These are phyloP conservation scores for Diplocarpon mali DNA, from an alignment of 2,329 filamentous ascomycete genomes.

Conservation along the genomic window DNA sequence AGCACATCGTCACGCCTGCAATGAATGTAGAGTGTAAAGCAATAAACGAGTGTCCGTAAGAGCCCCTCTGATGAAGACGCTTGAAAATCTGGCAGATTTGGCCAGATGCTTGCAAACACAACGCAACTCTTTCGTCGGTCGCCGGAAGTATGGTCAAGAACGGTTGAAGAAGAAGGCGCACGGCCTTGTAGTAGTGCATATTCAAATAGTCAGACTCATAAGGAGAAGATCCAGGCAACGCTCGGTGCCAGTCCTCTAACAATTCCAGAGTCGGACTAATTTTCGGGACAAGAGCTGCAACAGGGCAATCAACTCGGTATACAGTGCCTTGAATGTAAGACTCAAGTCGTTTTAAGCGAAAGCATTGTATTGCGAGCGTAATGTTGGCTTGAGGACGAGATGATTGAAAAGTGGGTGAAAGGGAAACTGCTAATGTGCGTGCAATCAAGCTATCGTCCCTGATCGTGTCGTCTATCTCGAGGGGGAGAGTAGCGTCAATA, in stretches of 20 bases:
- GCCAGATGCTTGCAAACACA: too few species aligned
- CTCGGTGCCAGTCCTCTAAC: conserved; percentile 36
- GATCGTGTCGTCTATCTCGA: conserved; percentile 33
- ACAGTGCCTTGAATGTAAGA: conserved; percentile 41
- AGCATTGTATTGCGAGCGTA: conserved; percentile 33
- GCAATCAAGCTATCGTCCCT: conserved; percentile 25
- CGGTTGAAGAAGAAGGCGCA: conserved; percentile 28
- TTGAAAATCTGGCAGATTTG: too few species aligned
- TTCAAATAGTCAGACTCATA: conserved; percentile 36
- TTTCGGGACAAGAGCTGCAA: conserved; percentile 35
- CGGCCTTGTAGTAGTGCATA: conserved; percentile 38
- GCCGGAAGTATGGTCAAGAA: too few species aligned
- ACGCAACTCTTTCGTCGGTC: too few species aligned
- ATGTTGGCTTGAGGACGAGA: conserved; percentile 28
- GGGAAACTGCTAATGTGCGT: conserved; percentile 24
- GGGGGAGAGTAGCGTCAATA: too few species aligned
- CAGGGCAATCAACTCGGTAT: conserved; percentile 37
- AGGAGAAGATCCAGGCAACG: conserved; percentile 23
- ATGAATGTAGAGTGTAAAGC: too few species aligned
- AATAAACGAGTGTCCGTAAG: too few species aligned
- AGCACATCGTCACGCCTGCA: too few species aligned
- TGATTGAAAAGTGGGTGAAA: conserved; percentile 23
- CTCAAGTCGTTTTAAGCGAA: conserved; percentile 36
- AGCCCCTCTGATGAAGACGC: too few species aligned
- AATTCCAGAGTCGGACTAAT: conserved; percentile 35